These are phyloP conservation scores for Botryobasidium botryosum DNA, from an alignment of 768 basidiomycete genomes.

Conservation along the genomic window DNA sequence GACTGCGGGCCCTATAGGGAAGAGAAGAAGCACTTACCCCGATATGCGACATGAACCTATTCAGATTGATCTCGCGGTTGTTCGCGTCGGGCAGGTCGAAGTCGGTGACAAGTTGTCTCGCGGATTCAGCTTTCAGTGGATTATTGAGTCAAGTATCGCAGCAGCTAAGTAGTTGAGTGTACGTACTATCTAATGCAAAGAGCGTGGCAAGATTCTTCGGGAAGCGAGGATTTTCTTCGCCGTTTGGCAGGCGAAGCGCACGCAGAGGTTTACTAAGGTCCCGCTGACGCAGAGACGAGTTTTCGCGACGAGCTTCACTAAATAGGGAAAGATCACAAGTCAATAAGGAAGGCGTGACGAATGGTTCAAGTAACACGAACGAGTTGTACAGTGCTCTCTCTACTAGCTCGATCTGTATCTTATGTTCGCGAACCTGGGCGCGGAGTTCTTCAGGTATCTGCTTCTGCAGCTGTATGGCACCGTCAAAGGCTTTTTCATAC, in stretches of 20 bases:
- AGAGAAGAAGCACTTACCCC: too few relatives aligned
- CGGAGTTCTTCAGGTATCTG: background rate
- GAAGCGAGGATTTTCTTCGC: conserved; percentile 29
- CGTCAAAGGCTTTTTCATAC: too few relatives aligned
- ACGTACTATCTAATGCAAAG: conserved; percentile 36
- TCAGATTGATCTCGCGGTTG: conserved; percentile 29
- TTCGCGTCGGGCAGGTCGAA: conserved; percentile 32
- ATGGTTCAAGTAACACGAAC: conserved; percentile 16
- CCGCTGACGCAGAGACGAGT: conserved; percentile 23
- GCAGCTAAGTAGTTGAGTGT: too few relatives aligned
- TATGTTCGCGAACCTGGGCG: conserved; percentile 19
- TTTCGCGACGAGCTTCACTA: conserved; percentile 33
- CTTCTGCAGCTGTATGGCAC: background rate
- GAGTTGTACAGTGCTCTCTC: conserved; percentile 30
- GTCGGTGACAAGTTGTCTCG: conserved; percentile 29
- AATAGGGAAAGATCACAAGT: background rate
- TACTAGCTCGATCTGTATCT: conserved; percentile 29
- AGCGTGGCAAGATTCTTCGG: conserved; percentile 35
- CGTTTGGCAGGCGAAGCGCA: conserved; percentile 31
- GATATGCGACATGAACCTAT: conserved; percentile 29
- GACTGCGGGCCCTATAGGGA: too few relatives aligned
- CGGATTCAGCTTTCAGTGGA: conserved; percentile 22
- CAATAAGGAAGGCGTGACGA: background rate
- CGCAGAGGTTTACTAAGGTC: conserved; percentile 30
- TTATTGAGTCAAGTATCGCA: background rate